phyloP scores from a whole-genome alignment of 345 rosid genomes.

The Triadica sebifera region DNA sequence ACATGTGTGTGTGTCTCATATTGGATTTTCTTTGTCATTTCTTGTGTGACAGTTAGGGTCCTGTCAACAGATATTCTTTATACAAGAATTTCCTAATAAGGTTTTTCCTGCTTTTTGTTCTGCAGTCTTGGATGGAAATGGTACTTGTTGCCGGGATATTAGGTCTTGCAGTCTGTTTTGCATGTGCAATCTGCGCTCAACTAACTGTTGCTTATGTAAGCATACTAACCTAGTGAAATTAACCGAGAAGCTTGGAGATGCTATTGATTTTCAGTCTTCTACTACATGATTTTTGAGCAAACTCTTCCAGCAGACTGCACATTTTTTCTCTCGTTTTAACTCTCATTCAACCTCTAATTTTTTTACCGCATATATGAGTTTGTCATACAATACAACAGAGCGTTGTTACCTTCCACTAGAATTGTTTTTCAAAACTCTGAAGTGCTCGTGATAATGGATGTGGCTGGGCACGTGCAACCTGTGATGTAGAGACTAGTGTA shows the following conservation, averaged over 20 bases:
- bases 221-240: background rate
- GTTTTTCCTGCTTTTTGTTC: background rate
- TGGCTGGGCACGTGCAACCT: background rate
- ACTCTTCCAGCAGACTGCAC: background rate
- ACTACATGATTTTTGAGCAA: conserved; percentile 4
- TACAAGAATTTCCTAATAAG: background rate
- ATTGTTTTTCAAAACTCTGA: background rate
- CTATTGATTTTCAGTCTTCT: conserved; percentile 3
- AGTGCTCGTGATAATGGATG: background rate
- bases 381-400: background rate
- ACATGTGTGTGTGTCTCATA: background rate
- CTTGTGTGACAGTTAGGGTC: background rate
- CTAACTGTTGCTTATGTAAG: background rate
- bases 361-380: background rate
- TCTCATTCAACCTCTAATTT: background rate
- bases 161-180: background rate
- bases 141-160: background rate
- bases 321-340: background rate
- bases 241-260: conserved; percentile 10
- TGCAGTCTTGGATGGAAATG: conserved; percentile 6
- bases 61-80: background rate
- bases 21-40: background rate
- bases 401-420: background rate
- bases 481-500: conserved; percentile 6
- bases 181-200: background rate